Percentiles rank a stretch among this genome's conserved stretches.
These are phyloP conservation scores for Chaetothyriales sp. DNA, from an alignment of 2,329 filamentous ascomycete species.

Conservation along the genomic window DNA sequence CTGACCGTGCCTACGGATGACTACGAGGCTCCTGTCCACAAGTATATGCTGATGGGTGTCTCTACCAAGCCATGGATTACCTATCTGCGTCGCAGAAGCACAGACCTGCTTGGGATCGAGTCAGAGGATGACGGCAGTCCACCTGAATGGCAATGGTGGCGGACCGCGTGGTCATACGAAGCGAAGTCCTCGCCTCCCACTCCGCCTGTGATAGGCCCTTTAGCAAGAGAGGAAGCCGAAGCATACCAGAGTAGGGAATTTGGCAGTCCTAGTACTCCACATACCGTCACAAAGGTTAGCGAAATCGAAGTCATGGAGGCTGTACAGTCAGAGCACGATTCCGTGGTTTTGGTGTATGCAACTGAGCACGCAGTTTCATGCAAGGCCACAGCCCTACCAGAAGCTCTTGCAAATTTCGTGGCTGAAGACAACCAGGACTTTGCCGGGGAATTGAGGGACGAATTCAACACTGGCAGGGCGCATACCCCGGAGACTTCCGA, in stretches of 20 bases:
- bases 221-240: conserved; percentile 9
- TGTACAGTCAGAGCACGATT: conserved; percentile 38
- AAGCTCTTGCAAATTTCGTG: conserved; percentile 31
- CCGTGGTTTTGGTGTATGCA: conserved; percentile 47
- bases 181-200: conserved; percentile 1
- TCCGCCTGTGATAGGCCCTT: conserved; percentile 5
- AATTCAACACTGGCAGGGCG: neutral
- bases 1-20: conserved; percentile 34
- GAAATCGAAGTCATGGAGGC: conserved; percentile 43
- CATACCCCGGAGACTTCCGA: conserved; percentile 2
- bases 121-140: conserved; percentile 20
- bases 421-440: conserved; percentile 35
- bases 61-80: conserved; percentile 44
- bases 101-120: conserved; percentile 21
- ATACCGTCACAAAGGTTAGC: conserved; percentile 30
- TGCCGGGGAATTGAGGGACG: conserved; percentile 16
- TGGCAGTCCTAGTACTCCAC: conserved; percentile 14
- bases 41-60: conserved; percentile 45
- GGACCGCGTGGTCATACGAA: conserved; percentile 23
- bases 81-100: conserved; percentile 38
- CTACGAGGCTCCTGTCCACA: conserved; percentile 28
- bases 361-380: conserved; percentile 34
- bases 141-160: conserved; percentile 42
- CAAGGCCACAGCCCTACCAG: conserved; percentile 18
- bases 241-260: neutral